Conservation (phyloP, 371 early-diverging fungal species). For the Mortierella sp. region DNA sequence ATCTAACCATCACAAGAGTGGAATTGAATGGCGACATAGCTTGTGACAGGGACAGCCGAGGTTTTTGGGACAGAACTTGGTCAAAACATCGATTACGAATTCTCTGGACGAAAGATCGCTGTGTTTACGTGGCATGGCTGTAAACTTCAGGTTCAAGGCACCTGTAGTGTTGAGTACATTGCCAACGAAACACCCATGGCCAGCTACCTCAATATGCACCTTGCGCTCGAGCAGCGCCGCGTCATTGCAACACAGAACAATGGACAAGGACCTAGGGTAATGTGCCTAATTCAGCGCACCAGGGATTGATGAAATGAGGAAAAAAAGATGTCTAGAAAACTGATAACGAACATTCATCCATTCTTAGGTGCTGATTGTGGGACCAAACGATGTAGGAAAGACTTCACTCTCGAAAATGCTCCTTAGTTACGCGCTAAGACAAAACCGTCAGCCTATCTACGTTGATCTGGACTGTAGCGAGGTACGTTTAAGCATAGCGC, state of each 20-base stretch:
- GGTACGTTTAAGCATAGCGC: slow-evolving; percentile 47
- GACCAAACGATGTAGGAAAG: slow-evolving; percentile 93
- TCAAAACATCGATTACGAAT: slow-evolving; percentile 75
- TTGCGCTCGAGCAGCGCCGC: slow-evolving; percentile 85
- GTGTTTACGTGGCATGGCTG: slow-evolving; percentile 96
- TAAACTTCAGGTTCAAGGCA: slow-evolving; percentile 73
- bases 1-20: not conserved
- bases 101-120: slow-evolving; percentile 88
- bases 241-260: slow-evolving; percentile 61
- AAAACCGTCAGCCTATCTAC: slow-evolving; percentile 80
- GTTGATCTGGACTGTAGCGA: slow-evolving; percentile 88
- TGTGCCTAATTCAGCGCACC: too few species aligned
- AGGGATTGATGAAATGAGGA: too few species aligned
- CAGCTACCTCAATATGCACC: slow-evolving; percentile 87
- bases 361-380: slow-evolving; percentile 82
- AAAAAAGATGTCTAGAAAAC: not conserved
- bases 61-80: slow-evolving; percentile 93
- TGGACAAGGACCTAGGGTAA: slow-evolving; percentile 76
- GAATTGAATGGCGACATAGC: slow-evolving; percentile 45
- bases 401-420: slow-evolving; percentile 86
- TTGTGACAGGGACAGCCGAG: slow-evolving; percentile 86
- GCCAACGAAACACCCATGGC: slow-evolving; percentile 96
- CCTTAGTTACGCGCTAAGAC: slow-evolving; percentile 84
- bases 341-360: too few species aligned
- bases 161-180: slow-evolving; percentile 82